Percentiles rank a stretch among this genome's conserved stretches.
These are phyloP conservation scores for Westerdykella aurantiaca DNA, from an alignment of 2,329 filamentous ascomycete species.

Conservation along the genomic window DNA sequence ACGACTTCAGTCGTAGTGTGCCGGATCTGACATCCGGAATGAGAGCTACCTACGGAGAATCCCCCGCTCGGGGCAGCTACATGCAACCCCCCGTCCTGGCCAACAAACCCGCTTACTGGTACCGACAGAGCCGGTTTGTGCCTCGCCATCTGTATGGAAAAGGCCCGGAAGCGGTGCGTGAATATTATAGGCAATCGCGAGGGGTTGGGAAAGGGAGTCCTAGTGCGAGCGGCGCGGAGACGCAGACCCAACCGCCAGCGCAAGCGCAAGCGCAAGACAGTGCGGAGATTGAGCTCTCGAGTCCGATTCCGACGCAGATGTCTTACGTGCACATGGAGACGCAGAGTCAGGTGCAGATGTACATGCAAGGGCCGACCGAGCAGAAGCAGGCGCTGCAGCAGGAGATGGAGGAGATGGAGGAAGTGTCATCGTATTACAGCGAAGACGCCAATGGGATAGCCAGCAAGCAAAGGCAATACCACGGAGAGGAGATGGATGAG, in stretches of 20 bases:
- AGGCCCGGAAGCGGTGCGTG: slow-evolving; percentile 25
- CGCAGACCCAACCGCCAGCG: no score
- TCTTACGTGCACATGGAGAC: slow-evolving; percentile 9
- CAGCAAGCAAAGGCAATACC: slow-evolving; percentile 7
- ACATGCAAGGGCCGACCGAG: no score
- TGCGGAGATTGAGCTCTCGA: no score
- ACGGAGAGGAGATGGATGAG: slow-evolving; percentile 12
- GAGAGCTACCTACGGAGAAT: background rate
- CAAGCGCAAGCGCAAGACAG: no score
- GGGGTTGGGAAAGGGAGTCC: background rate
- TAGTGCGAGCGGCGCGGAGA: no score
- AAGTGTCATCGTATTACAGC: background rate
- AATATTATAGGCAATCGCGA: slow-evolving; percentile 18
- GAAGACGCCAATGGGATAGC: slow-evolving; percentile 8
- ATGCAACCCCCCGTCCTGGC: slow-evolving; percentile 1
- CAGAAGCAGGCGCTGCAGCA: no score
- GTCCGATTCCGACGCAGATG: slow-evolving; percentile 18
- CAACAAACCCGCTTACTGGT: slow-evolving; percentile 27
- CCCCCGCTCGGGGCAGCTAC: background rate
- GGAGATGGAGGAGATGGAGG: background rate
- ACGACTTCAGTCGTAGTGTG: slow-evolving; percentile 24
- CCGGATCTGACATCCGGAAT: slow-evolving; percentile 12
- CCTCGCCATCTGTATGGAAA: slow-evolving; percentile 33
- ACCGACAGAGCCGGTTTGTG: slow-evolving; percentile 30
- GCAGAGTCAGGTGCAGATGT: slow-evolving; percentile 5